Conservation (phyloP, 352 stramenopile genomes). For the Phytophthora colocasiae region DNA sequence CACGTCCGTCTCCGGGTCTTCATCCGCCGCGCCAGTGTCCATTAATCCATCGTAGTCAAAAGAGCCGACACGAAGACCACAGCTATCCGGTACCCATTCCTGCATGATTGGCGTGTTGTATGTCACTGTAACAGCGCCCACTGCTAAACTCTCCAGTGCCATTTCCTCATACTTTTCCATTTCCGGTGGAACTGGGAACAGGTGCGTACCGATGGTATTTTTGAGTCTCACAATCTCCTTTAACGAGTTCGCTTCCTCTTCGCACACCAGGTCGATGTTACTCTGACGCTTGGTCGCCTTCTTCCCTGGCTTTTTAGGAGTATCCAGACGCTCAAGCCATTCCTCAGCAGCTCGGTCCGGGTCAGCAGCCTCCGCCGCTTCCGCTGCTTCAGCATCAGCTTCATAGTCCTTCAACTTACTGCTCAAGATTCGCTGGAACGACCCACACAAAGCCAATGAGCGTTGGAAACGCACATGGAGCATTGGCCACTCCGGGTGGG, state of each 20-base stretch:
- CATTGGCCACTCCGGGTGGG: constrained; percentile 68
- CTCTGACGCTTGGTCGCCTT: constrained; percentile 23
- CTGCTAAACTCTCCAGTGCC: constrained; percentile 59
- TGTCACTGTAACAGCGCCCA: constrained; percentile 65
- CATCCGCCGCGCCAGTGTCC: constrained; percentile 11
- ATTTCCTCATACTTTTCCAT: constrained; percentile 63
- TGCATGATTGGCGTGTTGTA: constrained; percentile 81
- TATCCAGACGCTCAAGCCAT: constrained; percentile 34
- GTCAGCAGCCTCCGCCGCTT: constrained; percentile 28
- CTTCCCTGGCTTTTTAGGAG: constrained; percentile 26
- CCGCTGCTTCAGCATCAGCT: constrained; percentile 28
- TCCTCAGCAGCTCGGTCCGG: constrained; percentile 31
- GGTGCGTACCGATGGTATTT: constrained; percentile 68
- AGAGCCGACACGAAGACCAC: constrained; percentile 62
- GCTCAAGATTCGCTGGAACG: constrained; percentile 56
- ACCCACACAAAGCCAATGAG: constrained; percentile 57
- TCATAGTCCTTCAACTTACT: constrained; percentile 47
- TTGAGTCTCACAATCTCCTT: constrained; percentile 58
- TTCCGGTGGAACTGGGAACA: constrained; percentile 69
- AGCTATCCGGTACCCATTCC: constrained; percentile 69
- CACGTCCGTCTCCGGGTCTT: constrained; percentile 7
- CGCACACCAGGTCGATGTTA: constrained; percentile 73
- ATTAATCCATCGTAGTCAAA: constrained; percentile 41
- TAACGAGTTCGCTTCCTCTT: constrained; percentile 46
- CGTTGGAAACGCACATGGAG: constrained; percentile 65